Evolutionary conservation across 768 basidiomycete genomes (phyloP).

Genomic region (Suillus subaureus): DNA sequence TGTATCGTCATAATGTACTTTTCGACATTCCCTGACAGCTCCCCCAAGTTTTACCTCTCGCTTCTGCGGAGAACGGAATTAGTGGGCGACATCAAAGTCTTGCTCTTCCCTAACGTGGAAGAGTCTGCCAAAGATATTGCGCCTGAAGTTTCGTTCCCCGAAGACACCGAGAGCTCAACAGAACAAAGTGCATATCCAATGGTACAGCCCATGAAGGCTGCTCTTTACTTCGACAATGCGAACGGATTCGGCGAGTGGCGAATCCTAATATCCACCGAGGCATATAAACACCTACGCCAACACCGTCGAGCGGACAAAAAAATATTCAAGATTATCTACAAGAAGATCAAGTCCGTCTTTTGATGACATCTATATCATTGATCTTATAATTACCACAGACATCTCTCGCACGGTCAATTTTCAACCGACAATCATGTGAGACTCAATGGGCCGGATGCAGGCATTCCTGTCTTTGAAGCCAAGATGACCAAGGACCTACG

Average conservation of each 20-base stretch:
- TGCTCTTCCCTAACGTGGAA: slow-evolving; percentile 8
- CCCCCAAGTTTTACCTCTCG: slow-evolving; percentile 27
- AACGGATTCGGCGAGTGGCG: slow-evolving; percentile 67
- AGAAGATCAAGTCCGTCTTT: slow-evolving; percentile 63
- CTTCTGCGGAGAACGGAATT: slow-evolving; percentile 22
- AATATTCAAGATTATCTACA: slow-evolving; percentile 55
- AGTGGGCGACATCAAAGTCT: slow-evolving; percentile 5
- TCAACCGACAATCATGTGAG: slow-evolving; percentile 69
- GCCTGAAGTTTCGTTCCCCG: neutral
- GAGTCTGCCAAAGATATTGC: neutral
- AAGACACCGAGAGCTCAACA: neutral
- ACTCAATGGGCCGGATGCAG: slow-evolving; percentile 44
- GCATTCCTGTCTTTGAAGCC: slow-evolving; percentile 67
- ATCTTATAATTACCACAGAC: slow-evolving; percentile 38
- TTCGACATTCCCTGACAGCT: neutral
- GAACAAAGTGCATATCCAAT: slow-evolving; percentile 39
- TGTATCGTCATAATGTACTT: slow-evolving; percentile 2
- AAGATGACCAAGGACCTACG: slow-evolving; percentile 59
- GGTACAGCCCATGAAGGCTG: slow-evolving; percentile 61
- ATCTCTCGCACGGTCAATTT: slow-evolving; percentile 70
- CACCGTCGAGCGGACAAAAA: slow-evolving; percentile 45
- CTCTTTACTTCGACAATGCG: slow-evolving; percentile 58
- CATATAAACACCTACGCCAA: slow-evolving; percentile 51
- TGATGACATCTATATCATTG: neutral
- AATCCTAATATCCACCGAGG: slow-evolving; percentile 55